Evolutionary conservation across 1,284 basidiomycete genomes (phyloP).

Genomic region (Athelia sp.): DNA sequence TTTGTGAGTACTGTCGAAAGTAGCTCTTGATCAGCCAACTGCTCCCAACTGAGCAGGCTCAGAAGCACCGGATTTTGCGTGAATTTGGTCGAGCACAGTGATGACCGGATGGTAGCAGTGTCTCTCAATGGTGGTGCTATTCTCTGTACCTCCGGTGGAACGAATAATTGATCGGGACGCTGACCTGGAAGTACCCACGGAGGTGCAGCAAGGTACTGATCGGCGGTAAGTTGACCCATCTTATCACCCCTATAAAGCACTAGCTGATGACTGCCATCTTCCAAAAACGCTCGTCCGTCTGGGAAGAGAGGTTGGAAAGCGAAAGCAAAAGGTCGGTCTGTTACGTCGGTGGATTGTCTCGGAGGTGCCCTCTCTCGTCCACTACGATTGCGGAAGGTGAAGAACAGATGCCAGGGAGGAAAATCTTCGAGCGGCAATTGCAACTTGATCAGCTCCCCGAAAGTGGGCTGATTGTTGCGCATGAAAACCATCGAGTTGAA

Average conservation of each 20-base stretch:
- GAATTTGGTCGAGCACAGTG: slow-evolving; percentile 88
- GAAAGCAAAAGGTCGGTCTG: slow-evolving; percentile 86
- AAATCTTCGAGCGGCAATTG: slow-evolving; percentile 67
- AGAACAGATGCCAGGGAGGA: slow-evolving; percentile 88
- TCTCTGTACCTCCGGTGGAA: slow-evolving; percentile 63
- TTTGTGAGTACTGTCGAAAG: slow-evolving; percentile 75
- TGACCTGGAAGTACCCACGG: slow-evolving; percentile 52
- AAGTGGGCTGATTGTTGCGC: slow-evolving; percentile 83
- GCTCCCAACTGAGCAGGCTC: slow-evolving; percentile 83
- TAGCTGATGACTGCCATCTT: slow-evolving; percentile 87
- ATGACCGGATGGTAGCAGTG: slow-evolving; percentile 79
- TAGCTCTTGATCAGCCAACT: slow-evolving; percentile 57
- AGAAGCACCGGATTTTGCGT: slow-evolving; percentile 90
- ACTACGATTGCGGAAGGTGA: slow-evolving; percentile 85
- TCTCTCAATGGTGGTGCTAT: slow-evolving; percentile 72
- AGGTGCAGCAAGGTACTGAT: slow-evolving; percentile 68
- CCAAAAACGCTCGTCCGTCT: slow-evolving; percentile 74
- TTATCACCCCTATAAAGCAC: slow-evolving; percentile 80
- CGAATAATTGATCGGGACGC: slow-evolving; percentile 50
- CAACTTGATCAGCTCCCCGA: slow-evolving; percentile 91
- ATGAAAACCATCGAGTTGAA: slow-evolving; percentile 91
- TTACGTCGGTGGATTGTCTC: slow-evolving; percentile 31
- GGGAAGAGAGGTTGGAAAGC: slow-evolving; percentile 88
- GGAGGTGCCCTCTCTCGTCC: slow-evolving; percentile 41
- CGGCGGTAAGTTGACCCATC: slow-evolving; percentile 52